Evolutionary conservation across 1,284 basidiomycete genomes (phyloP).

Genomic region (Rhodotorula sp.): DNA sequence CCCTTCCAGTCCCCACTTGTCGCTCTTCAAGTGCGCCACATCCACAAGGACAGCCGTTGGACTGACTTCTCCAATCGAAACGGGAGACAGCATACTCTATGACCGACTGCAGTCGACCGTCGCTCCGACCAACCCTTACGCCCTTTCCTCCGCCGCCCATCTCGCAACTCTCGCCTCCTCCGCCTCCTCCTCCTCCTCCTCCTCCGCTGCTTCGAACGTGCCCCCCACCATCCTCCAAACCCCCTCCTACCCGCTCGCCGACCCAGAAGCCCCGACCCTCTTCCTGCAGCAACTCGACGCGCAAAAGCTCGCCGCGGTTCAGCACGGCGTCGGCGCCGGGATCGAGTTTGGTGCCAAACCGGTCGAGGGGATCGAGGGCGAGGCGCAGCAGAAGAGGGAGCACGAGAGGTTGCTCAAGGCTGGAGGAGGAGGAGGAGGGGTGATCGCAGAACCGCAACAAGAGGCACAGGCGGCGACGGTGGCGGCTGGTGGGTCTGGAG

Average conservation of each 20-base stretch:
- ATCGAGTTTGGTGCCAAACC: slow-evolving; percentile 20
- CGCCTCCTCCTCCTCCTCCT: slow-evolving; percentile 7
- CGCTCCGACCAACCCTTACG: slow-evolving; percentile 37
- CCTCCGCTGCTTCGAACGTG: background rate
- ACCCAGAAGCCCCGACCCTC: slow-evolving; percentile 33
- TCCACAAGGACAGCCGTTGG: background rate
- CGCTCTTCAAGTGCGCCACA: background rate
- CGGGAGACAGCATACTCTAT: slow-evolving; percentile 30
- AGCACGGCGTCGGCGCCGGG: slow-evolving; percentile 1
- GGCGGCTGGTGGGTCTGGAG: background rate
- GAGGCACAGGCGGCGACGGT: background rate
- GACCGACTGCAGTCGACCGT: slow-evolving; percentile 37
- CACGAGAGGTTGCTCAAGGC: slow-evolving; percentile 6
- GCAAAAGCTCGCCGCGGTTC: slow-evolving; percentile 31
- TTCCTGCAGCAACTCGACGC: slow-evolving; percentile 37
- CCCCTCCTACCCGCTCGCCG: slow-evolving; percentile 19
- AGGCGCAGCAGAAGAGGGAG: slow-evolving; percentile 3
- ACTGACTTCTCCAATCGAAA: background rate
- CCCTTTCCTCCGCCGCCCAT: slow-evolving; percentile 29
- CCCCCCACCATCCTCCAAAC: slow-evolving; percentile 25
- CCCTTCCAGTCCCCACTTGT: background rate
- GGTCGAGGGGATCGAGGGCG: slow-evolving; percentile 20
- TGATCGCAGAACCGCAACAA: background rate
- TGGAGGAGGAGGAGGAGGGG: slow-evolving; percentile 5
- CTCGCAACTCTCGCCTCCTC: slow-evolving; percentile 28